Conservation (phyloP, 2,329 filamentous ascomycete species). For the Arachnomyces sp. region DNA sequence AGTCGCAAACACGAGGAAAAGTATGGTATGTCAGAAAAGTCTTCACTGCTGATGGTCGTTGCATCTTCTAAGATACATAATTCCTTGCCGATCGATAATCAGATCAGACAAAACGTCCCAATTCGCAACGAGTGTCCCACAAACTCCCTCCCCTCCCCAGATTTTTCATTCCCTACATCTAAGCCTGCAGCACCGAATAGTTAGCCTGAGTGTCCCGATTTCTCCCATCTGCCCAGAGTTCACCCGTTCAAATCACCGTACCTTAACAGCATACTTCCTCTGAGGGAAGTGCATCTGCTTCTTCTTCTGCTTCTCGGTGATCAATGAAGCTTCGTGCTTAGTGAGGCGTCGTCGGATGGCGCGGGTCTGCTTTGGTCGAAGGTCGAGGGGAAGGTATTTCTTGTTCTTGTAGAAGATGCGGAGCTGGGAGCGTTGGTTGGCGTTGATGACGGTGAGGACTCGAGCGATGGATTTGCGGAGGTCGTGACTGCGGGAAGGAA, state of each 20-base stretch:
- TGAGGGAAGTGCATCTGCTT: conserved; percentile 91
- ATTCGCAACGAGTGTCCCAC: too few species aligned
- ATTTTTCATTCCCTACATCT: too few species aligned
- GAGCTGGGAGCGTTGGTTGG: conserved; percentile 96
- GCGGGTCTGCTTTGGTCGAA: conserved; percentile 96
- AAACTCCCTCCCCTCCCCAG: too few species aligned
- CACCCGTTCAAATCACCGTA: conserved; percentile 35
- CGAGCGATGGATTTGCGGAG: conserved; percentile 99
- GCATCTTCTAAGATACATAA: conserved; percentile 36
- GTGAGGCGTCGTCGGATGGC: conserved; percentile 93
- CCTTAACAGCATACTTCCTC: conserved; percentile 99
- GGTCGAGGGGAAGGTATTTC: conserved; percentile 98
- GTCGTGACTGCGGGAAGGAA: conserved; percentile 63
- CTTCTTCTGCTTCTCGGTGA: conserved; percentile 96
- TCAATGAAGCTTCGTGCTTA: conserved; percentile 75
- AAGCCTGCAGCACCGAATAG: background rate
- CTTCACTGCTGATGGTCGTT: conserved; percentile 26
- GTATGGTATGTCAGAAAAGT: conserved; percentile 14
- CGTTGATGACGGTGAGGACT: conserved; percentile 98
- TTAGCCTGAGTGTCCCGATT: background rate
- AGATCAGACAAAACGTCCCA: conserved; percentile 1
- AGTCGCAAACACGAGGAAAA: too few species aligned
- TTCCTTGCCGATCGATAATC: conserved; percentile 10
- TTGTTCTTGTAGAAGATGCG: conserved; percentile 99
- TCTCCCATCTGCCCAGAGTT: conserved; percentile 27